Conservation (phyloP, 805 yeast species). For the Teunomyces lycoperdinae region DNA sequence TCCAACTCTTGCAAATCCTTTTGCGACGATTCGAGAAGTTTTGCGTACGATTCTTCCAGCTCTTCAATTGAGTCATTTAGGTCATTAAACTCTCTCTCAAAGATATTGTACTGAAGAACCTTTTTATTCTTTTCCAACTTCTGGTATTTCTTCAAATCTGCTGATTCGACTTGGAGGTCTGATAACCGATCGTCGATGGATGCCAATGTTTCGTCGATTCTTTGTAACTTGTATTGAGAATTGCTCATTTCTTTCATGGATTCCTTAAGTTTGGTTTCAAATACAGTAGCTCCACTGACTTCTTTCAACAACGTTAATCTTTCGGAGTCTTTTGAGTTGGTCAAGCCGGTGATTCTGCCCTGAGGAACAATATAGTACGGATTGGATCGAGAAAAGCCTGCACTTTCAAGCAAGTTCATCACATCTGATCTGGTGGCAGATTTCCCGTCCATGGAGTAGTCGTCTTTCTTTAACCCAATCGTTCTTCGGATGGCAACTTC, state of each 20-base stretch:
- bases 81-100: conserved; percentile 71
- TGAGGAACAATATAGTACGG: conserved; percentile 98
- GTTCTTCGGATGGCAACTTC: conserved; percentile 82
- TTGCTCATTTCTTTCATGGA: conserved; percentile 76
- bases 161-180: conserved; percentile 78
- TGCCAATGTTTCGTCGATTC: conserved; percentile 69
- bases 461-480: conserved; percentile 90
- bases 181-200: conserved; percentile 69
- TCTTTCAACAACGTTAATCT: conserved; percentile 78
- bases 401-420: conserved; percentile 78
- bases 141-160: conserved; percentile 70
- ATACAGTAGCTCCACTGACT: conserved; percentile 92
- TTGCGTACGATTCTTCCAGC: conserved; percentile 56
- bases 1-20: conserved; percentile 54
- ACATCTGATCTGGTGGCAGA: conserved; percentile 78
- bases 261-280: conserved; percentile 76
- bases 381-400: conserved; percentile 86
- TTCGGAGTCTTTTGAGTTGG: conserved; percentile 85
- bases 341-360: conserved; percentile 83
- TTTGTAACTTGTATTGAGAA: conserved; percentile 64
- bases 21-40: conserved; percentile 51
- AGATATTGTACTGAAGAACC: conserved; percentile 68
- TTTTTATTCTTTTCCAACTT: conserved; percentile 64
- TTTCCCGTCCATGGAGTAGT: conserved; percentile 78
- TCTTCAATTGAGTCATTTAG: conserved; percentile 58